Evolutionary conservation across 441 rosid genomes (phyloP).

Genomic region (Croton setiger): DNA sequence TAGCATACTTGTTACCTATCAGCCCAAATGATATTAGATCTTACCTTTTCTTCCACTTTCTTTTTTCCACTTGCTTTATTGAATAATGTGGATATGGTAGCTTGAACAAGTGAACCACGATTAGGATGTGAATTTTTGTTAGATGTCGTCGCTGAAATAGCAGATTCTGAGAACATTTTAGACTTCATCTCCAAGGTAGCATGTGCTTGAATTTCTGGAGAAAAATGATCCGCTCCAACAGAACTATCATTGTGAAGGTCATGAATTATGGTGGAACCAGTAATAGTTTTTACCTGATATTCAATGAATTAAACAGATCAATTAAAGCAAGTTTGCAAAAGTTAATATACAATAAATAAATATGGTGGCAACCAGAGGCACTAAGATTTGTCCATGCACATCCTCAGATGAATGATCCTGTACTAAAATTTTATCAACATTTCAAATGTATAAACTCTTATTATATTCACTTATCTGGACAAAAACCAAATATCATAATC

Average conservation of each 20-base stretch:
- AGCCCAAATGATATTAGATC: background rate
- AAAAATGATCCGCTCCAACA: constrained; percentile 20
- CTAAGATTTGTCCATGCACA: no score
- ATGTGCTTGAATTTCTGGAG: constrained; percentile 28
- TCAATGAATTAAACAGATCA: constrained; percentile 16
- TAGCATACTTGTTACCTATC: background rate
- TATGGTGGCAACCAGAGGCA: constrained; percentile 5
- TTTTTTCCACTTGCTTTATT: constrained; percentile 44
- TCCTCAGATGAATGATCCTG: background rate
- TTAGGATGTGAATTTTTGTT: constrained; percentile 30
- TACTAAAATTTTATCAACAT: no score
- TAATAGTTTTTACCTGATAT: constrained; percentile 27
- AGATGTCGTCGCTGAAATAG: constrained; percentile 28
- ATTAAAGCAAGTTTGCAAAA: constrained; percentile 1
- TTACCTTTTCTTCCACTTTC: constrained; percentile 50
- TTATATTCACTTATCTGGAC: no score
- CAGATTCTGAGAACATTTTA: constrained; percentile 27
- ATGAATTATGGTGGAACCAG: constrained; percentile 23
- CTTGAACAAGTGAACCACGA: constrained; percentile 66
- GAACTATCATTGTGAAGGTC: constrained; percentile 26
- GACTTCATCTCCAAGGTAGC: constrained; percentile 27
- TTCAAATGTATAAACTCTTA: no score
- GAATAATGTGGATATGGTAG: constrained; percentile 70
- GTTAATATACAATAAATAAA: constrained; percentile 4
- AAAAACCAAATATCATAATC: no score